phyloP scores from a whole-genome alignment of 257 asterid species.

The Datura wrightii region DNA sequence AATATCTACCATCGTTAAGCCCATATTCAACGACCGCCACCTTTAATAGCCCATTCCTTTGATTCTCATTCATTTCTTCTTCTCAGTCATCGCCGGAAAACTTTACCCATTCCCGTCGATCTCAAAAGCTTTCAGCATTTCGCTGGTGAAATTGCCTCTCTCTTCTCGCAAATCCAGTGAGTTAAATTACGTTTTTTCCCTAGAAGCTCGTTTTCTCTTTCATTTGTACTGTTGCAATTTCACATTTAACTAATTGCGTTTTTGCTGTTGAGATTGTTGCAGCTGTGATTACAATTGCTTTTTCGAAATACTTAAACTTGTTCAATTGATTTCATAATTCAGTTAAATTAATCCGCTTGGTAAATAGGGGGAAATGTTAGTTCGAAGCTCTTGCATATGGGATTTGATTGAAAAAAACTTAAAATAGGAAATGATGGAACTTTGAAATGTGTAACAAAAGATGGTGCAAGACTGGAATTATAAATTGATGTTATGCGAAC shows the following conservation, averaged over 20 bases:
- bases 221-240: neutral
- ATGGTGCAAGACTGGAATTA: neutral
- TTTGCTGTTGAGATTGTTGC: neutral
- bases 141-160: neutral
- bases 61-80: neutral
- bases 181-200: neutral
- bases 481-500: neutral
- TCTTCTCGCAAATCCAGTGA: conserved; percentile 3
- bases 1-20: neutral
- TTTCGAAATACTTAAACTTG: neutral
- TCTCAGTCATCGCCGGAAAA: neutral
- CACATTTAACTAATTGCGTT: neutral
- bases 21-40: neutral
- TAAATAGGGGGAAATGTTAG: neutral
- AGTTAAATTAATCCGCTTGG: neutral
- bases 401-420: neutral
- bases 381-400: neutral
- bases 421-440: neutral
- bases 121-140: neutral
- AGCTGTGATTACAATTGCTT: neutral
- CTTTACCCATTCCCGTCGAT: neutral
- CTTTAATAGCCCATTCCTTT: neutral
- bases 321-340: neutral
- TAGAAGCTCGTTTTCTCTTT: neutral
- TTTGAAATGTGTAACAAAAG: neutral